These are phyloP conservation scores for Tetracentron sinense DNA, from an alignment of 164 flowering plant species.

Conservation along the genomic window DNA sequence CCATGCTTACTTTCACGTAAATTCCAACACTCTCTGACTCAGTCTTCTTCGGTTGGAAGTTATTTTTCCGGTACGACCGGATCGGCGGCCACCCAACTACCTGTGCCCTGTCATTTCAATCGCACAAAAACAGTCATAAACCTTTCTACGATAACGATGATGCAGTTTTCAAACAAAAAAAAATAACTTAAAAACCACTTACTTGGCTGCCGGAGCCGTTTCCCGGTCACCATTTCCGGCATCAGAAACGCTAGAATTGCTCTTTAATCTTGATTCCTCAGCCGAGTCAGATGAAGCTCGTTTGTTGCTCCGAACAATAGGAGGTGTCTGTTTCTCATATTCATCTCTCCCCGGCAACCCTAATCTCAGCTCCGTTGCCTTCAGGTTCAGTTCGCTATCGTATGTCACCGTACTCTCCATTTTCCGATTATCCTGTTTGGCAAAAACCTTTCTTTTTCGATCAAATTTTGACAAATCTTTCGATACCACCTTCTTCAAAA, in stretches of 20 bases:
- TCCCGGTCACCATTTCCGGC: slow-evolving; percentile 18
- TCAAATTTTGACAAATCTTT: no score
- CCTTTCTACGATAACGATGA: no score
- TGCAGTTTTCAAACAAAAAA: no score
- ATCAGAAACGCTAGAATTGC: slow-evolving; percentile 21
- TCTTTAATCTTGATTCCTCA: slow-evolving; percentile 24
- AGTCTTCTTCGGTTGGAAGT: no score
- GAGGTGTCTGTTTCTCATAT: slow-evolving; percentile 19
- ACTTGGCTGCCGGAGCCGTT: slow-evolving; percentile 61
- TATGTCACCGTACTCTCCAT: slow-evolving; percentile 26
- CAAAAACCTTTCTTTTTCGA: background rate
- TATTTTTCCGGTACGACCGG: no score
- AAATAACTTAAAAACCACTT: no score
- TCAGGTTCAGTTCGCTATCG: slow-evolving; percentile 46
- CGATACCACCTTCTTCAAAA: no score
- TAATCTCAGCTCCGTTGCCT: slow-evolving; percentile 62
- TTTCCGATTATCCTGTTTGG: background rate
- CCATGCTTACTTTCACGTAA: no score
- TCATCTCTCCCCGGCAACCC: slow-evolving; percentile 56
- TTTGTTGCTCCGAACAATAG: slow-evolving; percentile 42
- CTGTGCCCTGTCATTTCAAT: no score
- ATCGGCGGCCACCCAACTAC: no score
- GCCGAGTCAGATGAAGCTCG: slow-evolving; percentile 31
- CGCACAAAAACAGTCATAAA: no score
- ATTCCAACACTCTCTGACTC: no score